These are phyloP conservation scores for Sphaerulina populicola DNA, from an alignment of 2,329 filamentous ascomycete genomes.

Conservation along the genomic window DNA sequence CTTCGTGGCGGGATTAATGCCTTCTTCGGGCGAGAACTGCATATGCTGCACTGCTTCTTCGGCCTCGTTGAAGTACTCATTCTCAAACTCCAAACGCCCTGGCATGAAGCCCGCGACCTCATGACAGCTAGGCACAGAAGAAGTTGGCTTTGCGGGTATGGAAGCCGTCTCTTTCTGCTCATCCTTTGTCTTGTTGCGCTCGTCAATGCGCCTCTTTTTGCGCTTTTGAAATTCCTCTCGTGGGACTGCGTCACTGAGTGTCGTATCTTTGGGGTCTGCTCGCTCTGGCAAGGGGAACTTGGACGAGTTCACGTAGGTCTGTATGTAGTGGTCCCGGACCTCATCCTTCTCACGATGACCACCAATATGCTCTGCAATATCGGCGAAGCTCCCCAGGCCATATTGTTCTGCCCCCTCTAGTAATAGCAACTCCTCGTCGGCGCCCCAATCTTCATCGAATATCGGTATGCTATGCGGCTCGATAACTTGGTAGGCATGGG, in stretches of 20 bases:
- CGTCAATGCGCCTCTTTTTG: constrained; percentile 88
- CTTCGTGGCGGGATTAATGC: constrained; percentile 72
- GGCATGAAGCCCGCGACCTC: constrained; percentile 99
- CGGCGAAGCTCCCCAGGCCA: constrained; percentile 91
- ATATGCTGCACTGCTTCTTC: constrained; percentile 97
- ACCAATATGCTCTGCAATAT: constrained; percentile 96
- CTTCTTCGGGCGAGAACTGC: constrained; percentile 95
- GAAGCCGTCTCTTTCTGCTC: constrained; percentile 73
- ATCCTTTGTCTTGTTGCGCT: constrained; percentile 78
- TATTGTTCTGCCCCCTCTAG: constrained; percentile 94
- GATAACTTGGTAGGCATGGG: constrained; percentile 85
- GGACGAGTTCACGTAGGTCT: constrained; percentile 74
- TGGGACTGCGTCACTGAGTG: constrained; percentile 69
- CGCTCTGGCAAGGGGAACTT: constrained; percentile 79
- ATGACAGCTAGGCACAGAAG: constrained; percentile 90
- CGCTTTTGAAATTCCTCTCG: constrained; percentile 86
- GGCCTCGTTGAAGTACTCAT: constrained; percentile 92
- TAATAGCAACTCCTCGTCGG: constrained; percentile 89
- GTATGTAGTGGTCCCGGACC: constrained; percentile 86
- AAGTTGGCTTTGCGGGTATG: constrained; percentile 83
- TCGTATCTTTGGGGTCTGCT: constrained; percentile 73
- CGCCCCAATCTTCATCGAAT: constrained; percentile 89
- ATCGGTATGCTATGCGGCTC: constrained; percentile 98
- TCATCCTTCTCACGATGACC: constrained; percentile 92
- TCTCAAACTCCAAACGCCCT: constrained; percentile 92